These are phyloP conservation scores for Trichoderma endophyticum DNA, from an alignment of 2,329 filamentous ascomycete species.

Conservation along the genomic window DNA sequence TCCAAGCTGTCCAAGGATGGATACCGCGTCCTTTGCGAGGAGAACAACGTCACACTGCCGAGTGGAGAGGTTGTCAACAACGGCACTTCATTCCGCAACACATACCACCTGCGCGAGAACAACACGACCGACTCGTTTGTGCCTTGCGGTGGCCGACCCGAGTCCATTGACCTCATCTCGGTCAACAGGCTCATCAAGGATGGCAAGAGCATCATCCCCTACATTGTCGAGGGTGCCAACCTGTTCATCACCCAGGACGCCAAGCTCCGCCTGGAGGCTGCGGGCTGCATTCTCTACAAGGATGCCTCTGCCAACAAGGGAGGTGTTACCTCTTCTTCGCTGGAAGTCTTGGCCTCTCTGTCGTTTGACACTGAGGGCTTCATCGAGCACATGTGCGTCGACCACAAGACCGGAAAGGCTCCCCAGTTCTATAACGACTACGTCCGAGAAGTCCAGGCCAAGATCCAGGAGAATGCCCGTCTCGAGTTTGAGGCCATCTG, in stretches of 20 bases:
- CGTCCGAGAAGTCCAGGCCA: conserved; percentile 85
- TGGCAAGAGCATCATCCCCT: conserved; percentile 83
- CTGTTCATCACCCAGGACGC: conserved; percentile 98
- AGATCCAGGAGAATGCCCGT: conserved; percentile 84
- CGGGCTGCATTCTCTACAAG: conserved; percentile 95
- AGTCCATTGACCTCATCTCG: conserved; percentile 89
- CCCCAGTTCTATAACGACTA: conserved; percentile 93
- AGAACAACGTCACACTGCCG: conserved; percentile 83
- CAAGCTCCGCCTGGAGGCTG: conserved; percentile 89
- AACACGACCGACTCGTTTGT: conserved; percentile 85
- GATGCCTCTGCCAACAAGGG: conserved; percentile 98
- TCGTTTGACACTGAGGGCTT: conserved; percentile 91
- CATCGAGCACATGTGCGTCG: conserved; percentile 89
- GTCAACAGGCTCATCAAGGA: conserved; percentile 86
- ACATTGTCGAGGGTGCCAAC: conserved; percentile 97
- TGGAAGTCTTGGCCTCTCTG: conserved; percentile 90
- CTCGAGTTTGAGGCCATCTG: conserved; percentile 98
- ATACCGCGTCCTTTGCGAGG: conserved; percentile 89
- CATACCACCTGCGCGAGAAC: conserved; percentile 82
- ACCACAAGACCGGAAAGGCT: conserved; percentile 60
- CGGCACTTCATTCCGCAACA: conserved; percentile 94
- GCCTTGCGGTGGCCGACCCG: conserved; percentile 91
- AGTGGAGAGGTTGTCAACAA: conserved; percentile 83
- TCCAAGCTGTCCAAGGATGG: conserved; percentile 83
- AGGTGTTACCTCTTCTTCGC: conserved; percentile 92